Evolutionary conservation across 345 rosid species (phyloP).

Genomic region (Mercurialis annua): DNA sequence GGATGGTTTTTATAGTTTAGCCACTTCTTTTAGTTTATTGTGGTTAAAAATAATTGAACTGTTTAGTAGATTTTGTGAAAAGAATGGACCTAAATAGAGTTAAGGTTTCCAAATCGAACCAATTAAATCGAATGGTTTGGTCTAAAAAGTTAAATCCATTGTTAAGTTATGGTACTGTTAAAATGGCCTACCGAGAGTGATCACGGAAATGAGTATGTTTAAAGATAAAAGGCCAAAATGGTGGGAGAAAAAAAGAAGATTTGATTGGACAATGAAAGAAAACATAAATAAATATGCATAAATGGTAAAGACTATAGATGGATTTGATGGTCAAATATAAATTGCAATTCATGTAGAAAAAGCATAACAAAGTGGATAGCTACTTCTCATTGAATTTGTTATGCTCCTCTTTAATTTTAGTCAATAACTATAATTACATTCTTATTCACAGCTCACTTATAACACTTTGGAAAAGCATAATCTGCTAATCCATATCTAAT

Average conservation of each 20-base stretch:
- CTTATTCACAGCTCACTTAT: no score
- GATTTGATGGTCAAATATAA: conserved; percentile 64
- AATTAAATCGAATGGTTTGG: no score
- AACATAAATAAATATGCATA: conserved; percentile 10
- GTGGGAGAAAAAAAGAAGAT: conserved; percentile 16
- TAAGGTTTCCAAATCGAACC: no score
- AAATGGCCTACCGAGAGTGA: conserved; percentile 23
- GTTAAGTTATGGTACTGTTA: conserved; percentile 10
- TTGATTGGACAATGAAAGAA: conserved; percentile 41
- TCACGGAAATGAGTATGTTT: conserved; percentile 23
- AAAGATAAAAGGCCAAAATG: conserved; percentile 19
- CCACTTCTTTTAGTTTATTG: no score
- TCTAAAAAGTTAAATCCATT: neutral
- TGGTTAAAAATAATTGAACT: no score
- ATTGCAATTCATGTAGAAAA: conserved; percentile 29
- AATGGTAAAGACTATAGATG: conserved; percentile 15
- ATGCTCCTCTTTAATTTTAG: conserved; percentile 31
- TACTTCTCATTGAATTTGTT: conserved; percentile 18
- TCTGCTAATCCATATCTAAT: conserved; percentile 2
- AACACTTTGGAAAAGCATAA: conserved; percentile 15
- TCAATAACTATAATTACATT: conserved; percentile 49
- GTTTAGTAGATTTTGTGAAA: no score
- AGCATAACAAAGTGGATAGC: conserved; percentile 24
- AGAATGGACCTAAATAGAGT: no score
- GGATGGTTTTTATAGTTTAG: no score